Conservation (phyloP, 352 stramenopile genomes). For the Phytophthora idaei region DNA sequence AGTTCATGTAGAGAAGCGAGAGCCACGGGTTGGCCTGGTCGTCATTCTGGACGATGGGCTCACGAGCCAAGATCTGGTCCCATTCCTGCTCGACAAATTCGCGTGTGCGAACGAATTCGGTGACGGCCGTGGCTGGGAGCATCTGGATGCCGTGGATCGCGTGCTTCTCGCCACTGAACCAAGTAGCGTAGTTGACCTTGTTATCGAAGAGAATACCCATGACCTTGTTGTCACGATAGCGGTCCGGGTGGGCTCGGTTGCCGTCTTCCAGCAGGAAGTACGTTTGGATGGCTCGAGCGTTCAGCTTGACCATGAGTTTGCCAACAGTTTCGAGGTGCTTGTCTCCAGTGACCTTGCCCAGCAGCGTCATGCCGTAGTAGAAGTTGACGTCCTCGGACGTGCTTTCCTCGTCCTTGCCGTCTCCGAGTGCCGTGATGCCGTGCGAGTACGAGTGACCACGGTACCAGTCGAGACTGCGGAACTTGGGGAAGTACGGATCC, state of each 20-base stretch:
- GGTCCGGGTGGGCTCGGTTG: slow-evolving; percentile 47
- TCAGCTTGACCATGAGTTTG: slow-evolving; percentile 57
- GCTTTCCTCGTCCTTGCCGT: slow-evolving; percentile 59
- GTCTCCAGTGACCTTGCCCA: slow-evolving; percentile 43
- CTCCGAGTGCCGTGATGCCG: slow-evolving; percentile 44
- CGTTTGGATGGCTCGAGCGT: slow-evolving; percentile 49
- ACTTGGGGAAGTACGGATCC: slow-evolving; percentile 50
- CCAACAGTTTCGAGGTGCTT: slow-evolving; percentile 42
- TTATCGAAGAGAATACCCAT: slow-evolving; percentile 80
- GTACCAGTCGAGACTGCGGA: slow-evolving; percentile 54
- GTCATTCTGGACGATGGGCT: slow-evolving; percentile 43
- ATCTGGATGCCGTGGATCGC: slow-evolving; percentile 85
- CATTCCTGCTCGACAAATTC: slow-evolving; percentile 65
- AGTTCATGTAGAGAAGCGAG: slow-evolving; percentile 82
- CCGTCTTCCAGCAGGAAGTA: slow-evolving; percentile 56
- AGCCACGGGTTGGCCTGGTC: slow-evolving; percentile 68
- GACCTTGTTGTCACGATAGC: slow-evolving; percentile 62
- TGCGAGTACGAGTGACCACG: slow-evolving; percentile 62
- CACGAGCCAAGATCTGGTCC: slow-evolving; percentile 49
- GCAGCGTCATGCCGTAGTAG: slow-evolving; percentile 45
- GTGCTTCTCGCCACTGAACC: slow-evolving; percentile 75
- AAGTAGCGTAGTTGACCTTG: slow-evolving; percentile 76
- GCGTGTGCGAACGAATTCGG: slow-evolving; percentile 55
- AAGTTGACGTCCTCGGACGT: slow-evolving; percentile 62
- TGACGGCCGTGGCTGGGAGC: slow-evolving; percentile 67